Evolutionary conservation across 192 early-diverging fungal genomes (phyloP), one percentile per base, ranked within the genome.

Genomic region (Entrophospora sp.): DNA sequence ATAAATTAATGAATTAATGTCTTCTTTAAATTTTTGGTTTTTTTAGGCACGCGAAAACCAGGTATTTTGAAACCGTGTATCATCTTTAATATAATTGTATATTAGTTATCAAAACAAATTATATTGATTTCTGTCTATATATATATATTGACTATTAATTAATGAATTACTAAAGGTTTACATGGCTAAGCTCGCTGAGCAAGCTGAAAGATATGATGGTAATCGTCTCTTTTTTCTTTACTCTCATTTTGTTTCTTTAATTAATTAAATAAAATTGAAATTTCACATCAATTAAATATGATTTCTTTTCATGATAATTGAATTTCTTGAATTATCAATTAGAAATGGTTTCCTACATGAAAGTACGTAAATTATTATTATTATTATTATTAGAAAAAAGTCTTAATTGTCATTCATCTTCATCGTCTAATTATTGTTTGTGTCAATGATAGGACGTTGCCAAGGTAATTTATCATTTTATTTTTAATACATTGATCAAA

Each of bases 151-250:
- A n/a, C n/a, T 48, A 46, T 63, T 63, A 2, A 48, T 49, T 36
- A 10, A 48, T 63, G 45, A 44, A 61, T 57, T n/a, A 46, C 13
- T 67, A 75, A 85, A 88, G 77, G 95, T 94, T 66, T 97, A 95
- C 87, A 93, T 94, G 91, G 94, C 94, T 82, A 96, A 96, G 87
- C 89, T 97, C 72, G 89, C 94, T 70, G 95, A 97, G 81, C 95
- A 97, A 78, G 91, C 92, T 57, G 93, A 95, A 80, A 84, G 93
- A 67, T 95, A 95, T 76, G 91, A 93, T 71, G 91, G 91, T 91
- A 83, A 71, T 20, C 4, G 13, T 51, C 22, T 55, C 28, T 20
- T 61, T n/a, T 43, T 14, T 43, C 12, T 27, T 42, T 43, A 5
- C 3, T n/a, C 44, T 1, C n/a, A 9, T 44, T 42, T 31, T 14